A percentile compares a stretch with the other conserved stretches of the same genome.
Evolutionary conservation across 2,329 filamentous ascomycete species (phyloP).

Genomic region (Davidsoniella australis): DNA sequence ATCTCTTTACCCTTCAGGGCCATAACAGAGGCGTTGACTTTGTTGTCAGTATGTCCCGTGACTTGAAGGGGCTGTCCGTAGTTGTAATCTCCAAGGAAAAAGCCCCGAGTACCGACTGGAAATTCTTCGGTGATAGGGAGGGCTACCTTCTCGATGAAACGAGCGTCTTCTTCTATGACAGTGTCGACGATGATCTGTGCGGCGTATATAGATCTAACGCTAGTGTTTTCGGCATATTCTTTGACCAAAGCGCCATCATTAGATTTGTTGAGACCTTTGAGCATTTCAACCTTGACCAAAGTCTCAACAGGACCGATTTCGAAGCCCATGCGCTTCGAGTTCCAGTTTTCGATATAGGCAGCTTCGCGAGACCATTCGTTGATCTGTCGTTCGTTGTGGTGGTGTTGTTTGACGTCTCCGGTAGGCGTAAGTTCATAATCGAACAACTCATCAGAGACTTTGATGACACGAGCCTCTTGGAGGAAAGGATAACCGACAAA

Average conservation of each 20-base stretch:
- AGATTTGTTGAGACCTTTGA: conserved; percentile 79
- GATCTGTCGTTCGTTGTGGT: conserved; percentile 61
- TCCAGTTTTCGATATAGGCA: conserved; percentile 64
- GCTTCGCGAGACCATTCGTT: conserved; percentile 74
- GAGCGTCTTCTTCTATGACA: conserved; percentile 76
- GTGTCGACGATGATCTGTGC: conserved; percentile 79
- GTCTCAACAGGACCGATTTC: conserved; percentile 76
- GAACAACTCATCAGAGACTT: conserved; percentile 85
- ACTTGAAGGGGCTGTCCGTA: conserved; percentile 86
- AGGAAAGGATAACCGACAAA: conserved; percentile 91
- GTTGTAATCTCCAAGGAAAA: conserved; percentile 86
- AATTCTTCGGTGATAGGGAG: conserved; percentile 85
- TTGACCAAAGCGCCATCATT: conserved; percentile 84
- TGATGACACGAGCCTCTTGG: conserved; percentile 78
- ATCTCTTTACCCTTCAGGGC: conserved; percentile 54
- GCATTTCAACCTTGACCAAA: conserved; percentile 79
- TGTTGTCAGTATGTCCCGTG: conserved; percentile 53
- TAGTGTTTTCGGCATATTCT: conserved; percentile 74
- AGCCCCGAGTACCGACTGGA: conserved; percentile 62
- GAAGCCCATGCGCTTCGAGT: conserved; percentile 82
- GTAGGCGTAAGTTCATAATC: conserved; percentile 59
- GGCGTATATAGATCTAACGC: conserved; percentile 80
- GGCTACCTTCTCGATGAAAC: conserved; percentile 82
- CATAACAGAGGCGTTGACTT: conserved; percentile 64
- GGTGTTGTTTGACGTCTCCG: conserved; percentile 45